Evolutionary conservation across 164 flowering plant genomes (phyloP).

Genomic region (Liquidambar formosana): DNA sequence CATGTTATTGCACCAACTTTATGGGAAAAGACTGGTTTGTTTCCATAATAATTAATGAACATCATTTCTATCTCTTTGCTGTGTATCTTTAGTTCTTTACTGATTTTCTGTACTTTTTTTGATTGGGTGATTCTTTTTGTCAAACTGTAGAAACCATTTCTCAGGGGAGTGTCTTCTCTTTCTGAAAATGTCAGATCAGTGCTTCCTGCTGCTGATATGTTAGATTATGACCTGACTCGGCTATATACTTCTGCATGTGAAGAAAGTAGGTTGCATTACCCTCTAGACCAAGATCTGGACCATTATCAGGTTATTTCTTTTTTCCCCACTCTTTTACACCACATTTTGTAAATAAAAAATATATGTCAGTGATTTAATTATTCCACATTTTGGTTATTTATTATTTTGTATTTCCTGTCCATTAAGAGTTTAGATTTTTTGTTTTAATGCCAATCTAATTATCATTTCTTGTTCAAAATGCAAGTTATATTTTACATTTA

Average conservation of each 20-base stretch:
- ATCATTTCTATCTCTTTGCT: constrained; percentile 5
- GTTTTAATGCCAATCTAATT: too few relatives aligned
- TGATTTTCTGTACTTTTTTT: constrained; percentile 4
- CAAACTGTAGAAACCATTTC: constrained; percentile 60
- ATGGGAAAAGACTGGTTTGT: constrained; percentile 77
- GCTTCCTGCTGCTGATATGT: constrained; percentile 66
- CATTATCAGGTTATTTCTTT: constrained; percentile 55
- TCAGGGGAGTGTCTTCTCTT: constrained; percentile 49
- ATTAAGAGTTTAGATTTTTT: too few relatives aligned
- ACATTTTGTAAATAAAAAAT: background rate
- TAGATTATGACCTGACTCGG: constrained; percentile 50
- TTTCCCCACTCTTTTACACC: too few relatives aligned
- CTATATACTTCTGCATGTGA: constrained; percentile 38
- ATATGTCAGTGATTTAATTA: background rate
- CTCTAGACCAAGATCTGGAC: constrained; percentile 31
- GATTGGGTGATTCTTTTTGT: constrained; percentile 6
- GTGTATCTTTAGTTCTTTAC: background rate
- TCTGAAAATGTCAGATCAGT: constrained; percentile 67
- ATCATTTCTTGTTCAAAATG: too few relatives aligned
- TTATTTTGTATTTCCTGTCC: too few relatives aligned
- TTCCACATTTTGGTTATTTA: too few relatives aligned
- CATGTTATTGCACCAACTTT: constrained; percentile 49
- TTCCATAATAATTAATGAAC: background rate
- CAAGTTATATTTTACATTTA: too few relatives aligned
- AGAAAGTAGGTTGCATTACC: constrained; percentile 21